phyloP scores from a whole-genome alignment of 305 asterid species.

The Nicotiana rustica region DNA sequence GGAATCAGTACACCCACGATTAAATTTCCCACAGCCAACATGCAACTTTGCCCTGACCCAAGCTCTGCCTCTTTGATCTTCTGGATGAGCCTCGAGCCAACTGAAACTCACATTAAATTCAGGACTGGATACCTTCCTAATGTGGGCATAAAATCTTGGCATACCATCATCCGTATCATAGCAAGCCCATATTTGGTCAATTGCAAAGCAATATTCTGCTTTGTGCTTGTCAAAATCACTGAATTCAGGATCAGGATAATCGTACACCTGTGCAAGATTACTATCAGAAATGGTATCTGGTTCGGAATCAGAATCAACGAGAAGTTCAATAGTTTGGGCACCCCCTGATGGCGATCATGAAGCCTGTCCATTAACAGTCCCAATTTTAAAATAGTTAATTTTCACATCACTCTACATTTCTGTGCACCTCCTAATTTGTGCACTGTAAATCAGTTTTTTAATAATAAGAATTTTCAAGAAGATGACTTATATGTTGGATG shows the following conservation, averaged over 20 bases:
- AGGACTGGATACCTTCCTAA: conserved; percentile 49
- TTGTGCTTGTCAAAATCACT: conserved; percentile 65
- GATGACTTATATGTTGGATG: no score
- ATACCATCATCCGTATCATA: conserved; percentile 71
- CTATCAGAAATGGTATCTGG: conserved; percentile 39
- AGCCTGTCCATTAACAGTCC: conserved; percentile 38
- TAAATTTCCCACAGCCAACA: conserved; percentile 80
- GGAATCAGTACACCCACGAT: conserved; percentile 49
- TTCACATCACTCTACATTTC: not conserved
- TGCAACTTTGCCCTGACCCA: conserved; percentile 69
- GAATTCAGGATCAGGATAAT: conserved; percentile 80
- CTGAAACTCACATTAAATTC: conserved; percentile 65
- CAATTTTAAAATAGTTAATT: conserved; percentile 40
- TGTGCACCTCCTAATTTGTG: no score
- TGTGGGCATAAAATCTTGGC: conserved; percentile 89
- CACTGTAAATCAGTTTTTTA: no score
- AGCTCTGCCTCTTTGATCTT: conserved; percentile 39
- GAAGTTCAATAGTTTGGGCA: conserved; percentile 44
- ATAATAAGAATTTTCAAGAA: no score
- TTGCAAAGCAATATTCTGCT: conserved; percentile 54
- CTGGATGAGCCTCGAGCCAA: conserved; percentile 83
- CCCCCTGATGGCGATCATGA: conserved; percentile 36
- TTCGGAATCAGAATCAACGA: conserved; percentile 53
- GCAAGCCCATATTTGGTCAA: conserved; percentile 82
- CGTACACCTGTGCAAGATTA: conserved; percentile 26